These are phyloP conservation scores for Neofusicoccum parvum DNA, from an alignment of 2,329 filamentous ascomycete genomes.

Conservation along the genomic window DNA sequence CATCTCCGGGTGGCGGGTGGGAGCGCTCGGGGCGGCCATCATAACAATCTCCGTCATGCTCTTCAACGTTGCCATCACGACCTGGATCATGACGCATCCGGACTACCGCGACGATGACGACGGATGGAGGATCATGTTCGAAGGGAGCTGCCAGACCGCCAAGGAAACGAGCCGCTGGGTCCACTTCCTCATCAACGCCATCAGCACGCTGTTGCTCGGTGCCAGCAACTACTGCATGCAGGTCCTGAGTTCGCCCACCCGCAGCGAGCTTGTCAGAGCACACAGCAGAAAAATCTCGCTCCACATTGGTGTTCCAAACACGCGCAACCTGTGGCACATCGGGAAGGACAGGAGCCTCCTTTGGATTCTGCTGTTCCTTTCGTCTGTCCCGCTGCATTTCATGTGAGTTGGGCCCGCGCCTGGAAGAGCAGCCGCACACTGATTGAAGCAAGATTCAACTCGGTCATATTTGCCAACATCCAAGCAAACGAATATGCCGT, in stretches of 20 bases:
- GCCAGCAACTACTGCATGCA: constrained; percentile 57
- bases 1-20: constrained; percentile 1
- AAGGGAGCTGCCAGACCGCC: not conserved
- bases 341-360: constrained; percentile 26
- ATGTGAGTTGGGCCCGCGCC: constrained; percentile 30
- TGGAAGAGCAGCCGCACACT: not conserved
- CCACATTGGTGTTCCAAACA: constrained; percentile 49
- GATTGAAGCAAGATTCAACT: not conserved
- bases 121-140: constrained; percentile 1
- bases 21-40: not conserved
- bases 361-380: constrained; percentile 31
- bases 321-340: constrained; percentile 40
- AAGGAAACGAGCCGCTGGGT: constrained; percentile 26
- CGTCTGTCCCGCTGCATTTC: constrained; percentile 41
- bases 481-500: constrained; percentile 10
- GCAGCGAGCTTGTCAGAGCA: constrained; percentile 52
- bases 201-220: constrained; percentile 15
- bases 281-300: constrained; percentile 47
- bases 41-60: not conserved
- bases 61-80: not conserved
- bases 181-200: constrained; percentile 13
- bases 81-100: not conserved
- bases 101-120: not conserved
- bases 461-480: constrained; percentile 3
- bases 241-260: constrained; percentile 52